phyloP scores from a whole-genome alignment of 2,329 filamentous ascomycete genomes.

The Cordyceps cicadae region DNA sequence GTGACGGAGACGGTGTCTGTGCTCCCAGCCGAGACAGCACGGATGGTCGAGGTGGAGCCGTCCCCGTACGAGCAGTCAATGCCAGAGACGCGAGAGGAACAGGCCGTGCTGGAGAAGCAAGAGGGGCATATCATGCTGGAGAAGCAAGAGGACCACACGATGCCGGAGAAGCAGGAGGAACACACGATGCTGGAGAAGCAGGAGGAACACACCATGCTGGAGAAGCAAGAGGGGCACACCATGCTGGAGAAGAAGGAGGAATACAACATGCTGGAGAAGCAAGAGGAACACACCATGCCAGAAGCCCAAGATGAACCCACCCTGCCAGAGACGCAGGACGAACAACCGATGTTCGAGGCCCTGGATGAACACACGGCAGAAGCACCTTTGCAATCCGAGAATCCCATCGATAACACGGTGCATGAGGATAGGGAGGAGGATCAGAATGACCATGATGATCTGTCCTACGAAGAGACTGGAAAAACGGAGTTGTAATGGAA shows the following conservation, averaged over 20 bases:
- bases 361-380: background rate
- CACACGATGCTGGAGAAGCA: background rate
- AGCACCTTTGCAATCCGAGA: constrained; percentile 3
- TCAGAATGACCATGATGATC: background rate
- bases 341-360: background rate
- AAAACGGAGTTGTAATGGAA: constrained; percentile 4
- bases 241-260: constrained; percentile 14
- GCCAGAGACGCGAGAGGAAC: constrained; percentile 14
- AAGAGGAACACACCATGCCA: background rate
- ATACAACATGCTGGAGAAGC: background rate
- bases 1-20: constrained; percentile 24
- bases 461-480: background rate
- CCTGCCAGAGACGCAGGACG: too few relatives aligned
- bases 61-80: background rate
- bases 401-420: background rate
- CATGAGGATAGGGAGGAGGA: background rate
- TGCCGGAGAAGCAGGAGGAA: constrained; percentile 13
- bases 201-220: background rate
- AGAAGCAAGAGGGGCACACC: too few relatives aligned
- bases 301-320: too few relatives aligned
- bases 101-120: too few relatives aligned
- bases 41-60: background rate
- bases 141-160: too few relatives aligned
- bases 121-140: too few relatives aligned
- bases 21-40: constrained; percentile 11